Conservation (phyloP, 2,329 filamentous ascomycete genomes). For the Sarocladium oryzae region DNA sequence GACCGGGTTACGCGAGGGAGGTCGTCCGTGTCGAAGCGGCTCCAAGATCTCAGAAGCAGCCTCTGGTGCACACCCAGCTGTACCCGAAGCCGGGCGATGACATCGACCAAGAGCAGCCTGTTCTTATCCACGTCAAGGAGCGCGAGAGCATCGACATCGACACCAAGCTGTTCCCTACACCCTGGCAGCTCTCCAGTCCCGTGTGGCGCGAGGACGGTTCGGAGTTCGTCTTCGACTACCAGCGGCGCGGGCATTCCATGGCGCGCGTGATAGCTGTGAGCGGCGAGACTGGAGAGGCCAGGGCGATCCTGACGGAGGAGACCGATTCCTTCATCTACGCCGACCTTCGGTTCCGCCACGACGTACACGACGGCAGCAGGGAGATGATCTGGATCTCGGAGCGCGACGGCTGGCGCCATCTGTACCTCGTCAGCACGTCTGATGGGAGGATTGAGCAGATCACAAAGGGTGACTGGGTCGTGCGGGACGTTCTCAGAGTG, state of each 20-base stretch:
- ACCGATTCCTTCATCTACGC: conserved; percentile 10
- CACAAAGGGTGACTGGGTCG: conserved; percentile 21
- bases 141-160: conserved; percentile 10
- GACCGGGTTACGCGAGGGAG: conserved; percentile 9
- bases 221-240: conserved; percentile 11
- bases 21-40: conserved; percentile 10
- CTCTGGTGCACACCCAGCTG: conserved; percentile 9
- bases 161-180: conserved; percentile 9
- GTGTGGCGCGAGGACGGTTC: conserved; percentile 10
- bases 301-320: conserved; percentile 10
- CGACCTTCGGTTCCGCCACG: conserved; percentile 10
- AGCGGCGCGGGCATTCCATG: conserved; percentile 8
- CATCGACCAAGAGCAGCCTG: conserved; percentile 11
- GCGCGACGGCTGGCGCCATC: conserved; percentile 21
- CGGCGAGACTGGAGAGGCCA: background rate
- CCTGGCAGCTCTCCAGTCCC: conserved; percentile 10
- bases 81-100: conserved; percentile 11
- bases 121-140: conserved; percentile 9
- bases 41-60: conserved; percentile 11
- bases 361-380: conserved; percentile 12
- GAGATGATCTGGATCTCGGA: conserved; percentile 22
- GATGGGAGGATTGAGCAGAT: conserved; percentile 15
- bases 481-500: conserved; percentile 17
- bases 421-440: conserved; percentile 18
- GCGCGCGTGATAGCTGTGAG: conserved; percentile 5